phyloP scores from a whole-genome alignment of 169 alveolate genomes.

The Eimeria falciformis region DNA sequence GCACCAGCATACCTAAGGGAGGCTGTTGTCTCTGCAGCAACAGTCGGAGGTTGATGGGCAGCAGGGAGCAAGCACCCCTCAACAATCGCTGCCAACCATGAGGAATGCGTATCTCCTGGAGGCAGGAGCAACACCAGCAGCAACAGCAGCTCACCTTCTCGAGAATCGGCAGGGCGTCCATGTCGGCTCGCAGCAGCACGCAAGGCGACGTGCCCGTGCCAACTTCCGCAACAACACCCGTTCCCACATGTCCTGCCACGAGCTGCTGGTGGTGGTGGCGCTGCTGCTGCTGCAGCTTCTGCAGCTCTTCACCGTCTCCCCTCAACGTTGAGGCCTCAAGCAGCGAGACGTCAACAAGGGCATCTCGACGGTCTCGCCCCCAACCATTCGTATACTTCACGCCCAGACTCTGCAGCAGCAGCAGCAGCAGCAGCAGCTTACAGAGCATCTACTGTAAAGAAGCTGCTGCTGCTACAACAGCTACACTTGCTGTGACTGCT shows the following conservation, averaged over 20 bases:
- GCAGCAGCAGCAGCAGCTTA: conserved; percentile 5
- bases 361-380: conserved; percentile 64
- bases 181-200: conserved; percentile 78
- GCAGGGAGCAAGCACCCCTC: not conserved
- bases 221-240: conserved; percentile 78
- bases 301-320: conserved; percentile 48
- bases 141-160: conserved; percentile 66
- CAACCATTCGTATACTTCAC: conserved; percentile 68
- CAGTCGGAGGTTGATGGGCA: not conserved
- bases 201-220: conserved; percentile 78
- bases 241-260: conserved; percentile 29
- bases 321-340: conserved; percentile 43
- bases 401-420: conserved; percentile 55
- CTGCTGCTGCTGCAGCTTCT: conserved; percentile 42
- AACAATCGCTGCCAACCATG: not conserved
- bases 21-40: not conserved
- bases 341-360: conserved; percentile 33
- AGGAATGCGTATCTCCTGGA: not conserved
- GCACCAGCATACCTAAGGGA: not conserved
- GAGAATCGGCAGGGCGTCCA: conserved; percentile 78
- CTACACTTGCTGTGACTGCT: not conserved
- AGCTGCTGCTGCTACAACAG: conserved; percentile 8
- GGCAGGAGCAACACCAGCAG: not conserved
- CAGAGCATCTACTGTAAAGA: not conserved
- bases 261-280: conserved; percentile 29